A percentile compares a stretch with the other conserved stretches of the same genome.
Evolutionary conservation across 2,329 filamentous ascomycete species (phyloP).

Genomic region (Lojkania enalia): DNA sequence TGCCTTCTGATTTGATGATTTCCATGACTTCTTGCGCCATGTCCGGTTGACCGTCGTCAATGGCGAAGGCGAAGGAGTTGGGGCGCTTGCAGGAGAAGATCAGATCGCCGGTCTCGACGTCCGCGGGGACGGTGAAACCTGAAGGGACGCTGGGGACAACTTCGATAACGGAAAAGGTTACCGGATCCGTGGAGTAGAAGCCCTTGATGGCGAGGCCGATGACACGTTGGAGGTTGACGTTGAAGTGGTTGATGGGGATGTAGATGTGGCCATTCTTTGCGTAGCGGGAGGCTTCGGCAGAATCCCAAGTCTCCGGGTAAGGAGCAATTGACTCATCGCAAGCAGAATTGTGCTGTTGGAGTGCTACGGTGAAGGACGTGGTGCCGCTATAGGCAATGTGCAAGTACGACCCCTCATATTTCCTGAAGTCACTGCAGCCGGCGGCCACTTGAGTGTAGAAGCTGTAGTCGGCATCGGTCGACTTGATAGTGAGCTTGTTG

Average conservation of each 20-base stretch:
- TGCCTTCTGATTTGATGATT: slow-evolving; percentile 62
- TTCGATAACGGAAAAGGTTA: slow-evolving; percentile 63
- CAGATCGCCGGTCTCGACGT: slow-evolving; percentile 64
- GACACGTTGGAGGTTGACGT: slow-evolving; percentile 59
- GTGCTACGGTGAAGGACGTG: slow-evolving; percentile 64
- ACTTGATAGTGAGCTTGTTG: slow-evolving; percentile 59
- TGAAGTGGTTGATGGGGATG: slow-evolving; percentile 68
- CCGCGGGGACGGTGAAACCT: slow-evolving; percentile 58
- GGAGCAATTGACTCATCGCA: slow-evolving; percentile 61
- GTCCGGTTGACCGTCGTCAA: slow-evolving; percentile 67
- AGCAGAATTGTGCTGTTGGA: slow-evolving; percentile 67
- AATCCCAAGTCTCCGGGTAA: slow-evolving; percentile 70
- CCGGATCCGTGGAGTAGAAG: slow-evolving; percentile 58
- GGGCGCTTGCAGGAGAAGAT: slow-evolving; percentile 67
- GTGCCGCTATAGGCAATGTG: slow-evolving; percentile 67
- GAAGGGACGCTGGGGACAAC: slow-evolving; percentile 60
- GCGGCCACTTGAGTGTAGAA: slow-evolving; percentile 63
- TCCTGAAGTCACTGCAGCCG: slow-evolving; percentile 60
- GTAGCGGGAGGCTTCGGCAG: slow-evolving; percentile 66
- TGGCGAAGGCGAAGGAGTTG: slow-evolving; percentile 72
- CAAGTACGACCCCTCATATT: slow-evolving; percentile 62
- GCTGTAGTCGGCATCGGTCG: slow-evolving; percentile 62
- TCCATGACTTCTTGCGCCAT: slow-evolving; percentile 64
- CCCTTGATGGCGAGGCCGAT: slow-evolving; percentile 66
- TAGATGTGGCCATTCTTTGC: slow-evolving; percentile 61